Conservation (phyloP, 163 green algal species). For the Coccomyxa subellipsoidea region DNA sequence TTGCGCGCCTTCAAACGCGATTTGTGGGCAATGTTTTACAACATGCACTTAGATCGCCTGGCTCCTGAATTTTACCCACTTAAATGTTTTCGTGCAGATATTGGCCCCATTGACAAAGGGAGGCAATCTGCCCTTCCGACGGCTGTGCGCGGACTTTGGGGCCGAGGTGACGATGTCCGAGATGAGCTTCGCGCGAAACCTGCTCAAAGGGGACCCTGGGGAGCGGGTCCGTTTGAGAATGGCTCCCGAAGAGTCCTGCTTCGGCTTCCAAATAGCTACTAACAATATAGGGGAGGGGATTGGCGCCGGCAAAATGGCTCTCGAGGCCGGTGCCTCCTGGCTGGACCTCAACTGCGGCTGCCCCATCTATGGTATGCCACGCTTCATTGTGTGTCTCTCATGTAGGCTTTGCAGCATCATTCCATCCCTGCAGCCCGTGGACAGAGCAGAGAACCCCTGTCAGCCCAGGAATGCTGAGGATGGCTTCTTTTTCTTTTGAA, state of each 20-base stretch:
- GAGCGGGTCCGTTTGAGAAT: constrained; percentile 55
- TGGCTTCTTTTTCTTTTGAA: too few species aligned
- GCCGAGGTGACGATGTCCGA: constrained; percentile 33
- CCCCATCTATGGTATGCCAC: constrained; percentile 66
- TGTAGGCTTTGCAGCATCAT: too few species aligned
- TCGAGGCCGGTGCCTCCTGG: constrained; percentile 57
- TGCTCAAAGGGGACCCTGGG: constrained; percentile 46
- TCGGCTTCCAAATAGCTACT: constrained; percentile 65
- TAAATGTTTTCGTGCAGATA: not conserved
- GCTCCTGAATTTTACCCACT: not conserved
- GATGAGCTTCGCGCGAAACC: constrained; percentile 26
- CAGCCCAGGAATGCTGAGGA: too few species aligned
- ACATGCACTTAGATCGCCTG: not conserved
- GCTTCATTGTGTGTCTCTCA: too few species aligned
- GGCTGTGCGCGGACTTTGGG: constrained; percentile 63
- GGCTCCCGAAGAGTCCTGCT: constrained; percentile 46
- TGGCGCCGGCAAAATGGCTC: constrained; percentile 48
- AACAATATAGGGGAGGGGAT: constrained; percentile 76
- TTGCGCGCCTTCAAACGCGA: too few species aligned
- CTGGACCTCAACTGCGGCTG: constrained; percentile 85
- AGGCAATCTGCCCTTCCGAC: constrained; percentile 69
- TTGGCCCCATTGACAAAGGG: constrained; percentile 27
- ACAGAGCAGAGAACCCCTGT: too few species aligned
- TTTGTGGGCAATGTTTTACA: not conserved
- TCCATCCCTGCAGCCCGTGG: too few species aligned